Conservation (phyloP, 352 stramenopile species). For the Hyaloperonospora brassicae region DNA sequence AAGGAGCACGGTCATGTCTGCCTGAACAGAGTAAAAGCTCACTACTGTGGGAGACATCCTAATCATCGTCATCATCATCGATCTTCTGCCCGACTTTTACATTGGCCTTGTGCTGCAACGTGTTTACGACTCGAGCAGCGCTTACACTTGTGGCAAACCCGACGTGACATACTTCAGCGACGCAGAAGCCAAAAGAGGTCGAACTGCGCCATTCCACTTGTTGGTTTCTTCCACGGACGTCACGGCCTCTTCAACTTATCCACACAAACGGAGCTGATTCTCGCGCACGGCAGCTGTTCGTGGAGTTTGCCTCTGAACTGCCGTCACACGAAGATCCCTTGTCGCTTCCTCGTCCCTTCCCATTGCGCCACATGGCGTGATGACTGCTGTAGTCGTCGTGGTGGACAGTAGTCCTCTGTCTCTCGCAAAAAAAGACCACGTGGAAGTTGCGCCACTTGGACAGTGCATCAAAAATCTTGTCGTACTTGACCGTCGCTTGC, state of each 20-base stretch:
- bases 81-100: too few relatives aligned
- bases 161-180: too few relatives aligned
- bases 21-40: constrained; percentile 31
- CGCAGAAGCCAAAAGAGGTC: too few relatives aligned
- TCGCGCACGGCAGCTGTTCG: constrained; percentile 39
- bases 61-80: too few relatives aligned
- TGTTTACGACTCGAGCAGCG: too few relatives aligned
- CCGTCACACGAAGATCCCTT: constrained; percentile 45
- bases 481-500: constrained; percentile 20
- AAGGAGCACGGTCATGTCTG: constrained; percentile 6
- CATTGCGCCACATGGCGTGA: constrained; percentile 24
- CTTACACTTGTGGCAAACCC: too few relatives aligned
- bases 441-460: background rate
- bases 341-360: constrained; percentile 43
- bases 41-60: constrained; percentile 25
- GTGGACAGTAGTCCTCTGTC: constrained; percentile 34
- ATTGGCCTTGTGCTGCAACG: too few relatives aligned
- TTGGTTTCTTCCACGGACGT: constrained; percentile 46
- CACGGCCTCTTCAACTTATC: constrained; percentile 63
- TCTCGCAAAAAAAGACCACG: background rate
- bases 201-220: constrained; percentile 26
- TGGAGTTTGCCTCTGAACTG: constrained; percentile 57
- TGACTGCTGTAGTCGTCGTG: constrained; percentile 30
- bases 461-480: background rate
- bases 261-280: constrained; percentile 47